phyloP scores from a whole-genome alignment of 2,329 filamentous ascomycete genomes.

The Calonectria leucothoes region DNA sequence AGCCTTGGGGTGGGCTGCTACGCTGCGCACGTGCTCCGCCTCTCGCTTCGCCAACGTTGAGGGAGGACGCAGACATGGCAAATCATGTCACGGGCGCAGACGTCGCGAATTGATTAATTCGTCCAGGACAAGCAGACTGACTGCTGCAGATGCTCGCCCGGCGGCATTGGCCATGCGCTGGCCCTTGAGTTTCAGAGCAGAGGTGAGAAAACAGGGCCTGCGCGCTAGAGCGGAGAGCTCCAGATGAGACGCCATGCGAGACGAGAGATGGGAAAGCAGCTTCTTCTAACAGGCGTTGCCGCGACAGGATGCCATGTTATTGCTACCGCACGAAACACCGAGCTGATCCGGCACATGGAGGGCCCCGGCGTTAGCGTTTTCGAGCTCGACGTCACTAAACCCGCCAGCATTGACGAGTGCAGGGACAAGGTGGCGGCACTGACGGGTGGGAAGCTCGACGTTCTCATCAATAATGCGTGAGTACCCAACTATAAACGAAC shows the following conservation, averaged over 20 bases:
- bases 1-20: neutral
- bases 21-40: neutral
- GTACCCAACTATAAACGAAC: slow-evolving; percentile 29
- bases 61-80: neutral
- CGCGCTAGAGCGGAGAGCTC: neutral
- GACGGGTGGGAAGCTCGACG: slow-evolving; percentile 65
- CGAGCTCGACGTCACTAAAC: slow-evolving; percentile 64
- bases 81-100: neutral
- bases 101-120: neutral
- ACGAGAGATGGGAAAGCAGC: neutral
- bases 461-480: slow-evolving; percentile 71
- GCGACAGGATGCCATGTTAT: slow-evolving; percentile 60
- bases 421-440: slow-evolving; percentile 58
- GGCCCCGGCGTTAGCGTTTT: slow-evolving; percentile 61
- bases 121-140: neutral
- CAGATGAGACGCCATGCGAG: neutral
- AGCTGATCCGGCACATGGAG: slow-evolving; percentile 59
- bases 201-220: slow-evolving; percentile 49
- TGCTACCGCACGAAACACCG: slow-evolving; percentile 64
- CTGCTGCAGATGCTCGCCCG: slow-evolving; percentile 63
- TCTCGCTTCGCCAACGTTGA: neutral
- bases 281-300: neutral
- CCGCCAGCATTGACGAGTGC: slow-evolving; percentile 61
- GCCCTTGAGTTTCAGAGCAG: slow-evolving; percentile 64
- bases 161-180: slow-evolving; percentile 67